Evolutionary conservation across 2,329 filamentous ascomycete species (phyloP), one percentile per base, ranked within the genome.

Genomic region (Cryphonectria carpinicola): DNA sequence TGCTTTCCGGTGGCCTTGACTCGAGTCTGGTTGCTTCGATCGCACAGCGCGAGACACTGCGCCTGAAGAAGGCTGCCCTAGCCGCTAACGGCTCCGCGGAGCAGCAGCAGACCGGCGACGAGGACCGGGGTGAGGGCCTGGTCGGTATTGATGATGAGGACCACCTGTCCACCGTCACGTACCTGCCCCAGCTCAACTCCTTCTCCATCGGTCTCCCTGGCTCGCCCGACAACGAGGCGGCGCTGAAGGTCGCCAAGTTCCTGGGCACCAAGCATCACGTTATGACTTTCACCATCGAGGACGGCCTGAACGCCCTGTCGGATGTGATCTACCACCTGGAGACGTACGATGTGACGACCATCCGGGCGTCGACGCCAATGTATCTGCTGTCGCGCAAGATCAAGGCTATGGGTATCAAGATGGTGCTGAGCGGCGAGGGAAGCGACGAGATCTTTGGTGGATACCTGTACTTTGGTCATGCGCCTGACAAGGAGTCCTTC

Each of bases 391-490:
- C 94, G 73, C 91, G 97, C 81, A 99, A 99, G 87, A 99, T 99
- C 87, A 99, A 99, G 88, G 96, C 95, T 49, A 95, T 98, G 91
- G 96, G 96, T 74, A 93, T 99, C 79, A 99, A 99, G 89, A 99
- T 99, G 96, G 96, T 99, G 70, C 88, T 99, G 73, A 97, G 93
- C 78, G 96, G 96, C 73, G 96, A 99, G 84, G 96, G 96, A 65
- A 96, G 93, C 78, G 96, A 99, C 81, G 96, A 99, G 84, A 98
- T 98, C 80, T 98, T 98, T 76, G 96, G 96, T 74, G 96, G 96
- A 67, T 99, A 99, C 83, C 90, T 99, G 28, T 99, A 99, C 87
- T 99, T 99, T 90, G 94, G 97, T 82, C 93, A 92, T 73, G 96
- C 96, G 2, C 96, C 96, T 32, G 88, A 94, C 86, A 95, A 92